Conservation (phyloP, 2,329 filamentous ascomycete species). For the Eutypa lata region DNA sequence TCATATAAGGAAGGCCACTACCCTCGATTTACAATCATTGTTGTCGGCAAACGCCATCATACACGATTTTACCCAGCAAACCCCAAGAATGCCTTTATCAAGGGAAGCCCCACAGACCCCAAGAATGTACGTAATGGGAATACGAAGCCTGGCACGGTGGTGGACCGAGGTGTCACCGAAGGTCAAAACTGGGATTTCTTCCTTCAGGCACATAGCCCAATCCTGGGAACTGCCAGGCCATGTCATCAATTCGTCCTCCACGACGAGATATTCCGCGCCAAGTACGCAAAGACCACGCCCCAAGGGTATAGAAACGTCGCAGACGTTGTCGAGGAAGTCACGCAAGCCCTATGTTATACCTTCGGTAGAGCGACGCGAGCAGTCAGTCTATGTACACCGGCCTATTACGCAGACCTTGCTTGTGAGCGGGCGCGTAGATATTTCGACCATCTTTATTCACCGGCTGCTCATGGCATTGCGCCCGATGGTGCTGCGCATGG, state of each 20-base stretch:
- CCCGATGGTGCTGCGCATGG: too few relatives aligned
- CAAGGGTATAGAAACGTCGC: conserved; percentile 32
- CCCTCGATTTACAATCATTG: conserved; percentile 60
- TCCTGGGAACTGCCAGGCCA: conserved; percentile 68
- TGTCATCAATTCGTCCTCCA: conserved; percentile 63
- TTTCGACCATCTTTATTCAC: neutral
- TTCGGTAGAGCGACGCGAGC: conserved; percentile 69
- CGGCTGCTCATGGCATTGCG: too few relatives aligned
- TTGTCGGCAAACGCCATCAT: conserved; percentile 74
- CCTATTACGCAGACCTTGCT: conserved; percentile 67
- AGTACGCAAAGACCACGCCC: conserved; percentile 10
- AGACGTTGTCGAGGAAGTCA: conserved; percentile 58
- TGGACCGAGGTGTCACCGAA: conserved; percentile 67
- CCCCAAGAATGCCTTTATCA: conserved; percentile 39
- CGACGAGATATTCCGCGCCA: conserved; percentile 48
- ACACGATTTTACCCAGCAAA: conserved; percentile 66
- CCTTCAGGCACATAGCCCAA: conserved; percentile 63
- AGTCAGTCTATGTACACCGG: conserved; percentile 66
- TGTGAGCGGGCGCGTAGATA: neutral
- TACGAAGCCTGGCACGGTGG: conserved; percentile 61
- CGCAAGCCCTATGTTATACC: conserved; percentile 54
- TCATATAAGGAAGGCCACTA: conserved; percentile 40
- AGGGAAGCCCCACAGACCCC: too few relatives aligned
- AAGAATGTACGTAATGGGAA: conserved; percentile 42
- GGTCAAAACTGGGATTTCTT: conserved; percentile 67